These are phyloP conservation scores for Trichosporon ovoides DNA, from an alignment of 1,284 basidiomycete genomes.

Conservation along the genomic window DNA sequence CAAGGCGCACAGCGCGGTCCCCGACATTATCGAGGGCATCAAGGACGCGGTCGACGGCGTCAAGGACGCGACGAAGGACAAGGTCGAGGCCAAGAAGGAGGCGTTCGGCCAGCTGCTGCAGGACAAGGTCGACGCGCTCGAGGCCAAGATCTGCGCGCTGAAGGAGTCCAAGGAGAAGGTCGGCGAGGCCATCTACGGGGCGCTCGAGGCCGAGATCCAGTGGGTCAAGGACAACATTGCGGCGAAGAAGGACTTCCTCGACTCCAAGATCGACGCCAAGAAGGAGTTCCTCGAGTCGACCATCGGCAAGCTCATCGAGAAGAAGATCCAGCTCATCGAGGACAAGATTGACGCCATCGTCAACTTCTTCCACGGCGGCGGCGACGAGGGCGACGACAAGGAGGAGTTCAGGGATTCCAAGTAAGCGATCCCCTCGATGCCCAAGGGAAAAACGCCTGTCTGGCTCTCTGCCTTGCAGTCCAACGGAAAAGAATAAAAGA, in stretches of 20 bases:
- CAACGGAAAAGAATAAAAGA: no score
- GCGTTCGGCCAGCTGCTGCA: not conserved
- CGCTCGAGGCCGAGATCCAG: not conserved
- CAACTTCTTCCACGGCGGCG: not conserved
- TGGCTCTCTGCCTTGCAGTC: no score
- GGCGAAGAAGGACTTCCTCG: not conserved
- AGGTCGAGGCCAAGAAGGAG: not conserved
- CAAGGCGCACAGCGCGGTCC: not conserved
- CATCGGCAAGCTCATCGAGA: not conserved
- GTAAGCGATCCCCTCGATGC: not conserved
- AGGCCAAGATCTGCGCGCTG: not conserved
- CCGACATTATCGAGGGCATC: not conserved
- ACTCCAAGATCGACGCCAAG: not conserved
- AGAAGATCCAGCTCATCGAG: not conserved
- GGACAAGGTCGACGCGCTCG: not conserved
- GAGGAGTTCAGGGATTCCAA: not conserved
- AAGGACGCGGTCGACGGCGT: not conserved
- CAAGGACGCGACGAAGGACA: not conserved
- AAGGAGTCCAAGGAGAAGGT: not conserved
- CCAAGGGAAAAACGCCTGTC: no score
- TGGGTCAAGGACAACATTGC: not conserved
- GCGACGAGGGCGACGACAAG: not conserved
- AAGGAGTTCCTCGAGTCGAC: not conserved
- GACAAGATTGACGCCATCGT: not conserved
- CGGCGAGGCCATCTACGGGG: not conserved